These are phyloP conservation scores for Amphicarpaea edgeworthii DNA, from an alignment of 306 rosid genomes.

Conservation along the genomic window DNA sequence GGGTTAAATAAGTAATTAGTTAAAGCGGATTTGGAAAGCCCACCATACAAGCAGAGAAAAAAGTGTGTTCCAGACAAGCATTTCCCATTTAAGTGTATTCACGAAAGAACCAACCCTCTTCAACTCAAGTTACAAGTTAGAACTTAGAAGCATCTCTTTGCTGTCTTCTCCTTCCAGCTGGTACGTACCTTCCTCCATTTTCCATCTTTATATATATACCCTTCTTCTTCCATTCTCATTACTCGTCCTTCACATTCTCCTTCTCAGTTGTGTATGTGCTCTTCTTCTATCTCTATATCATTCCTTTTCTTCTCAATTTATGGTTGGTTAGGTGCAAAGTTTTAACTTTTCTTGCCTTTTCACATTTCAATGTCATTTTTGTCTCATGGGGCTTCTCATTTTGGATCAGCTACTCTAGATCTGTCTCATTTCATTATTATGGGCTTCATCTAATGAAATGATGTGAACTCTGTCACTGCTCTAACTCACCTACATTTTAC, in stretches of 20 bases:
- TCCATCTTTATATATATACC: constrained; percentile 72
- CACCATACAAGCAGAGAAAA: constrained; percentile 49
- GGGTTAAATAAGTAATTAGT: constrained; percentile 55
- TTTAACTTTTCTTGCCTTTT: neutral
- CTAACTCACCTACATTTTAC: constrained; percentile 43
- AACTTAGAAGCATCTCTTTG: constrained; percentile 39
- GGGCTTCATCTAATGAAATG: constrained; percentile 19
- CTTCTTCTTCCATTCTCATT: constrained; percentile 48
- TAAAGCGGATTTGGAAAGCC: constrained; percentile 67
- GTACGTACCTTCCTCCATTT: constrained; percentile 54
- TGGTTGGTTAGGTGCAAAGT: constrained; percentile 34
- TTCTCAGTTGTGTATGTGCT: constrained; percentile 62
- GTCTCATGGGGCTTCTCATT: constrained; percentile 28
- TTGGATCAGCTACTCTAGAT: constrained; percentile 59
- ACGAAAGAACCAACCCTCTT: constrained; percentile 36
- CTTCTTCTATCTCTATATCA: constrained; percentile 23
- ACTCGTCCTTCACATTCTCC: constrained; percentile 44
- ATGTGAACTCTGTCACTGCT: constrained; percentile 49
- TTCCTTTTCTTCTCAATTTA: constrained; percentile 14
- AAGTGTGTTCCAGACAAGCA: constrained; percentile 39
- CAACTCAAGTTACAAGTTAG: too few species aligned
- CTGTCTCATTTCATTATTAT: constrained; percentile 49
- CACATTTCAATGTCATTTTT: neutral
- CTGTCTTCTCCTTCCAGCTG: constrained; percentile 50
- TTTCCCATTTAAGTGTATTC: constrained; percentile 45